Evolutionary conservation across 257 asterid species (phyloP).

Genomic region (Salvia rosmarinus): DNA sequence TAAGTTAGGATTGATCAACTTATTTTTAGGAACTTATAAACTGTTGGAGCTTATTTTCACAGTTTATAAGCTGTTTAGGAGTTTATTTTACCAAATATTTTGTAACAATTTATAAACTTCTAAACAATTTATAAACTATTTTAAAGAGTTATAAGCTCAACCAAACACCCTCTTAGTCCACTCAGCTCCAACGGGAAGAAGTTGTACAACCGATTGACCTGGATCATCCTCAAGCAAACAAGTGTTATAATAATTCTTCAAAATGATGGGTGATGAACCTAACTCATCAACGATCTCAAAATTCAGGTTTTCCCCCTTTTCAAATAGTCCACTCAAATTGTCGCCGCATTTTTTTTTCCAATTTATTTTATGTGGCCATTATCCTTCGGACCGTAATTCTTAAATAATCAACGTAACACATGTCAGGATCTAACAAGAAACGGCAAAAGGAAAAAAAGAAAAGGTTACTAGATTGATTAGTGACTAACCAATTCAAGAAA

Average conservation of each 20-base stretch:
- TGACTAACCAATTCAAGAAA: background rate
- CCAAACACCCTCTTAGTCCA: background rate
- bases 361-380: background rate
- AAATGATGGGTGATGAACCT: constrained; percentile 20
- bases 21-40: too few species aligned
- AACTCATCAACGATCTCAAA: constrained; percentile 4
- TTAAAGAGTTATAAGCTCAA: too few species aligned
- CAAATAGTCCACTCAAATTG: constrained; percentile 22
- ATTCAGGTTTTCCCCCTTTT: background rate
- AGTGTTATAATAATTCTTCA: constrained; percentile 17
- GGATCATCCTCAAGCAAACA: constrained; percentile 30
- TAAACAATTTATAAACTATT: too few species aligned
- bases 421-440: constrained; percentile 2
- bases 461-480: background rate
- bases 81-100: too few species aligned
- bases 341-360: background rate
- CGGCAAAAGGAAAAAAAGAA: background rate
- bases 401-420: constrained; percentile 25
- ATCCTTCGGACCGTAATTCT: background rate
- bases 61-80: too few species aligned
- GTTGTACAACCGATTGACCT: background rate
- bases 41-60: too few species aligned
- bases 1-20: too few species aligned
- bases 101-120: too few species aligned
- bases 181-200: background rate